These are phyloP conservation scores for Hypoxylon lienhwacheense DNA, from an alignment of 495 filamentous ascomycete species.

Conservation along the genomic window DNA sequence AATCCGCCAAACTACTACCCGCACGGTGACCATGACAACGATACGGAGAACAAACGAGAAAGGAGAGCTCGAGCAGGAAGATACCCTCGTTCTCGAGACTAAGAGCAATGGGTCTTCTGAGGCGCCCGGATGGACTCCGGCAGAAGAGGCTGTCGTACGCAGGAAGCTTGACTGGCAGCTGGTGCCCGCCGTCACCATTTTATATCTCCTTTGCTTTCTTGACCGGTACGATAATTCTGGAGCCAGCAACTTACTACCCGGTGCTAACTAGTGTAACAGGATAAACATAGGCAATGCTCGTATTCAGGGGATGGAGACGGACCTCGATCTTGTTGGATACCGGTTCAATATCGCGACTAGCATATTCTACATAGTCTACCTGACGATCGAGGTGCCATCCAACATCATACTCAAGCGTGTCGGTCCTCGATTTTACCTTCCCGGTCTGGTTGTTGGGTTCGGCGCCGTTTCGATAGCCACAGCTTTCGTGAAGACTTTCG, in stretches of 20 bases:
- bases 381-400: conserved; percentile 64
- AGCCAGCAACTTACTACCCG: not conserved
- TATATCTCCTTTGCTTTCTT: conserved; percentile 57
- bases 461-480: conserved; percentile 49
- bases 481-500: conserved; percentile 49
- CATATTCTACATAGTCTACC: conserved; percentile 69
- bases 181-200: conserved; percentile 55
- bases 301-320: conserved; percentile 59
- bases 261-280: conserved; percentile 44
- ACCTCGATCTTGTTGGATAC: conserved; percentile 54
- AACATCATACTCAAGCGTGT: conserved; percentile 66
- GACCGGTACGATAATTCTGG: conserved; percentile 40
- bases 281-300: conserved; percentile 67
- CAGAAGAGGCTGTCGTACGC: conserved; percentile 54
- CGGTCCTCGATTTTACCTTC: conserved; percentile 65
- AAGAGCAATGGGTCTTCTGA: conserved; percentile 34
- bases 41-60: conserved; percentile 34
- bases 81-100: conserved; percentile 31
- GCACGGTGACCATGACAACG: conserved; percentile 29
- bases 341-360: conserved; percentile 62
- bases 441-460: conserved; percentile 56
- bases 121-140: conserved; percentile 46
- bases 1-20: conserved; percentile 7
- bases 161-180: conserved; percentile 56
- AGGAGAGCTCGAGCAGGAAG: conserved; percentile 22